A percentile compares a stretch with the other conserved stretches of the same genome.
phyloP scores from a whole-genome alignment of 2,329 filamentous ascomycete species.

The Davidsoniella eucalypti region DNA sequence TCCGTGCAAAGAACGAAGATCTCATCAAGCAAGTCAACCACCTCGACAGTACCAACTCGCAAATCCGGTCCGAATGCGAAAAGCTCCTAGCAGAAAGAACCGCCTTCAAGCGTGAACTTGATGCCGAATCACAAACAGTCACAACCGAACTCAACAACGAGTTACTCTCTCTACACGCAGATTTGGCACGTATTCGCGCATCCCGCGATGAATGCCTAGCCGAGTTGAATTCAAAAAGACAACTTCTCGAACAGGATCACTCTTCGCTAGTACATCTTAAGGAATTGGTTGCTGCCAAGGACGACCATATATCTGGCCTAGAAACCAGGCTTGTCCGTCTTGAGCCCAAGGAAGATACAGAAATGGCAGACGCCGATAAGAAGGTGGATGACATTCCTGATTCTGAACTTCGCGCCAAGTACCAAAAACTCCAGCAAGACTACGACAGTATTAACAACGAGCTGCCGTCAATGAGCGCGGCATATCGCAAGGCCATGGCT shows the following conservation, averaged over 20 bases:
- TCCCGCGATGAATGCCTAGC: slow-evolving; percentile 72
- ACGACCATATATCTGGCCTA: slow-evolving; percentile 63
- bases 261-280: slow-evolving; percentile 55
- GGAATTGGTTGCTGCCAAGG: slow-evolving; percentile 63
- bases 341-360: slow-evolving; percentile 29
- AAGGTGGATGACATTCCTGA: slow-evolving; percentile 42
- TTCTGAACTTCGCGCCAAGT: slow-evolving; percentile 59
- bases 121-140: slow-evolving; percentile 58
- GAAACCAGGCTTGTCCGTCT: slow-evolving; percentile 71
- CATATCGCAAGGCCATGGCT: slow-evolving; percentile 77
- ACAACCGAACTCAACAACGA: slow-evolving; percentile 69
- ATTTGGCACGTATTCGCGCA: slow-evolving; percentile 71
- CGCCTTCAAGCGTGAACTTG: slow-evolving; percentile 62
- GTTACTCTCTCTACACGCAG: slow-evolving; percentile 63
- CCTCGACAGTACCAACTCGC: slow-evolving; percentile 73
- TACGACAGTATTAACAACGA: slow-evolving; percentile 76
- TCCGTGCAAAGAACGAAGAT: slow-evolving; percentile 83
- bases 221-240: slow-evolving; percentile 64
- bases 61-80: slow-evolving; percentile 69
- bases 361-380: slow-evolving; percentile 22
- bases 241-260: slow-evolving; percentile 60
- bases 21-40: slow-evolving; percentile 84
- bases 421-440: slow-evolving; percentile 59
- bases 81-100: slow-evolving; percentile 75
- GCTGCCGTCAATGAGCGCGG: slow-evolving; percentile 72